Evolutionary conservation across 208 protist species (phyloP), one percentile per base, ranked within the genome.

Genomic region (Leishmania martiniquensis): DNA sequence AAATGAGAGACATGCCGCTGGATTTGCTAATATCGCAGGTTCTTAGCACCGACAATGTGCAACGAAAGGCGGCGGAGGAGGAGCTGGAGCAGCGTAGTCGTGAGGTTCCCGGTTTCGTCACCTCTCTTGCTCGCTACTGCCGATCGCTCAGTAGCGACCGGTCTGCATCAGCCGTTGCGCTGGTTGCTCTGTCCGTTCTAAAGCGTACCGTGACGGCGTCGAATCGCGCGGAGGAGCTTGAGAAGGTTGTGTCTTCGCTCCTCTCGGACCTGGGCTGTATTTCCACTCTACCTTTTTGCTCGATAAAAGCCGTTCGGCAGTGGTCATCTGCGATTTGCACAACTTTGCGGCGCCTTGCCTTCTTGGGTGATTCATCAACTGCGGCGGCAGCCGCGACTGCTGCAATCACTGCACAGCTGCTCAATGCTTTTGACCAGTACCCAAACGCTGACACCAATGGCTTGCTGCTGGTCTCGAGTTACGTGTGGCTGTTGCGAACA

Each of bases 131-230:
- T 12, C 37, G 52, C 39, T 80, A 81, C 69, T 86, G 70, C 75
- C 42, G 54, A 55, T 52, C 62, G 72, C 67, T 84, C 39, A 34
- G 44, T 51, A 17, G n/a, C 45, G 47, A 55, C 37, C 3, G 65
- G 12, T 44, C 79, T 10, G 75, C 63, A 54, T 55, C 39, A 49
- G 59, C 80, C 63, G 68, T 67, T 57, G 60, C 68, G 4, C 39
- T 92, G 25, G 76, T 94, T 13, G 82, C 78, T 10, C 80, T 92
- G 42, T 84, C 83, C 47, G 83, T 87, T 22, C 65, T 94, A 32
- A 91, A 91, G 73, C 90, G 86, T 57, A 82, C 73, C 34, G 47
- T 88, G 32, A 12, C 47, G 17, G 15, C 54, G 39, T 34, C 77
- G 10, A 49, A 49, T 63, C 1, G 72, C 37, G 39, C 47, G 45